Evolutionary conservation across 345 rosid species (phyloP).

Genomic region (Eucalyptus globulus): DNA sequence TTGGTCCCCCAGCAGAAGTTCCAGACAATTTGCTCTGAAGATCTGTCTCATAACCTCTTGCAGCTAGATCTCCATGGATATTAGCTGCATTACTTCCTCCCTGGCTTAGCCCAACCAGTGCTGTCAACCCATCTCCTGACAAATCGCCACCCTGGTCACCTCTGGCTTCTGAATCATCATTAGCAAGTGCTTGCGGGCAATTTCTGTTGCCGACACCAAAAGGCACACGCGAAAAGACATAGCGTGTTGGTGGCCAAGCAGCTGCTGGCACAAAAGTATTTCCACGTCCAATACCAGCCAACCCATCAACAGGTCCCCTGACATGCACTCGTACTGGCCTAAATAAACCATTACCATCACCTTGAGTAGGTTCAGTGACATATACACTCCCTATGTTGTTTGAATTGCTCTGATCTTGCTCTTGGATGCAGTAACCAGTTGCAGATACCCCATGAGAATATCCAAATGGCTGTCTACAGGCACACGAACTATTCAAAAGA

Average conservation of each 20-base stretch:
- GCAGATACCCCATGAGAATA: conserved; percentile 42
- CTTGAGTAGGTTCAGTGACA: conserved; percentile 62
- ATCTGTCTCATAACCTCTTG: conserved; percentile 41
- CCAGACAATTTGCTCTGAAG: conserved; percentile 29
- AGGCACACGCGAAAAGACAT: conserved; percentile 91
- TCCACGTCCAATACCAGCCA: conserved; percentile 95
- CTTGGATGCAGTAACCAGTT: conserved; percentile 61
- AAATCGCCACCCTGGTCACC: conserved; percentile 61
- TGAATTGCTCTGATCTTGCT: conserved; percentile 49
- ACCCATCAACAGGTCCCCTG: conserved; percentile 89
- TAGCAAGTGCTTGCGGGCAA: conserved; percentile 66
- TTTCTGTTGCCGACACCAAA: conserved; percentile 62
- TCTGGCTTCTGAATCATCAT: conserved; percentile 81
- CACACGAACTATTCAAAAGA: conserved; percentile 54
- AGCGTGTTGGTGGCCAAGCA: conserved; percentile 85
- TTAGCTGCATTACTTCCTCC: conserved; percentile 37
- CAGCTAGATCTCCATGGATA: conserved; percentile 45
- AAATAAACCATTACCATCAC: conserved; percentile 58
- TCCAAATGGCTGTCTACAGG: conserved; percentile 76
- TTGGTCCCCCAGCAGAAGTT: conserved; percentile 24
- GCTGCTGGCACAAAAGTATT: conserved; percentile 66
- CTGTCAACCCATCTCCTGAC: conserved; percentile 87
- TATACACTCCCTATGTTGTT: conserved; percentile 50
- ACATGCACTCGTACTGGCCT: conserved; percentile 88
- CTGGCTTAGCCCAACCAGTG: conserved; percentile 76